Base-by-base conservation (phyloP, 2,329 filamentous ascomycete genomes). In the Neopestalotiopsis sp. region DNA sequence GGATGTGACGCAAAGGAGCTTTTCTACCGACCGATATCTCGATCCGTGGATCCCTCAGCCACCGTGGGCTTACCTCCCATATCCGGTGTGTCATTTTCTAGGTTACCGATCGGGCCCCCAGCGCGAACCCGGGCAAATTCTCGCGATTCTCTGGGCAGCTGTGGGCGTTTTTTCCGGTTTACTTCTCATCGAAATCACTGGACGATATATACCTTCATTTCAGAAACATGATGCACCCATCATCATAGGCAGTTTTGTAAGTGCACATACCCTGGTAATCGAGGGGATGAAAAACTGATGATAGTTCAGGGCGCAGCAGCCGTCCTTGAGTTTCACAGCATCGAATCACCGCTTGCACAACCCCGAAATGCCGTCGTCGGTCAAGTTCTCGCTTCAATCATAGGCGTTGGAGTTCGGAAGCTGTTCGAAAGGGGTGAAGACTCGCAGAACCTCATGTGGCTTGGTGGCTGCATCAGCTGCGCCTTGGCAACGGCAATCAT, bases 11-110 rank as follows among this genome's bases (percentile, higher is more conserved):
- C 24, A 74, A 42, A 86, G 84, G 81, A 84, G 91, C 75, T 89
- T 97, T 80, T 89, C 96, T 80, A 88, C 97, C 71, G 94, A 97
- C 83, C 81, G 81, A n/a, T 89, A 91, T 77, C 78, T 97, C 65
- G 94, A 95, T 77, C 91, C 86, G 2, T 84, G 89, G 70, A 76
- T 97, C 30, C 92, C 92, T 9, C 82, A 87, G 14, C 91, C 91
- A 56, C 88, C 87, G 73, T 86, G 93, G 77, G 81, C 86, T 34
- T 81, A 83, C 59, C 76, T 97, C 1, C 94, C 94, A 0, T 84
- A 83, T 61, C 86, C 87, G 0, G 76, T 96, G 24, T 87, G 92
- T 24, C 87, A 89, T 72, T 92, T 94, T 73, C 81, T 97, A 1
- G 92, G 92, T 12, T 82, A 92, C 75, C 86, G 91, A 70, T 80